Evolutionary conservation across 129 eudicot species (phyloP).

Genomic region (Arctium lappa): DNA sequence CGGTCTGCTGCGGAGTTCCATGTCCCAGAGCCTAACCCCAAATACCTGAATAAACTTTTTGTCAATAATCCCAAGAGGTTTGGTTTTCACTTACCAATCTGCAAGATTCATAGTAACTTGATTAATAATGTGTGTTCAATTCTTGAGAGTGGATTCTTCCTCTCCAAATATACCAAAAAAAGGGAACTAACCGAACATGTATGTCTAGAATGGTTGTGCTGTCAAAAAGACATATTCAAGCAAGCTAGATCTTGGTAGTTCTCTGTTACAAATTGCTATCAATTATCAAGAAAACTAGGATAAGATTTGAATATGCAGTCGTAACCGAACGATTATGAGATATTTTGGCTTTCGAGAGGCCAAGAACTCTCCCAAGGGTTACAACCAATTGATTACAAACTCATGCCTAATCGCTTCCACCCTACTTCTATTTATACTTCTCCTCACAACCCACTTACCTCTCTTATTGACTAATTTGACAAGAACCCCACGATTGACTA

Average conservation of each 20-base stretch:
- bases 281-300: too few relatives aligned
- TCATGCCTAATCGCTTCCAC: too few relatives aligned
- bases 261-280: neutral
- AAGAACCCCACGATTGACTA: too few relatives aligned
- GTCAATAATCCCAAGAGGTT: slow-evolving; percentile 42
- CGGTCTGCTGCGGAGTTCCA: slow-evolving; percentile 62
- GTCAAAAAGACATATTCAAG: neutral
- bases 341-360: too few relatives aligned
- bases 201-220: neutral
- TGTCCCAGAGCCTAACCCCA: slow-evolving; percentile 52
- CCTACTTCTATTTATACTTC: too few relatives aligned
- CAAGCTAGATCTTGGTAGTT: neutral
- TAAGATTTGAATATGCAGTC: too few relatives aligned
- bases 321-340: too few relatives aligned
- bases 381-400: too few relatives aligned
- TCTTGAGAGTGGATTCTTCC: neutral
- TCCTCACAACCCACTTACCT: too few relatives aligned
- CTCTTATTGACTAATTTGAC: too few relatives aligned
- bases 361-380: too few relatives aligned
- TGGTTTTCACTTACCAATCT: neutral
- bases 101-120: neutral
- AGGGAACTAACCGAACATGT: neutral
- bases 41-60: slow-evolving; percentile 41
- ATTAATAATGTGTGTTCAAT: neutral
- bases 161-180: neutral